Evolutionary conservation across 2,329 filamentous ascomycete species (phyloP), one percentile per base, ranked within the genome.

Genomic region (Verticillium longisporum): DNA sequence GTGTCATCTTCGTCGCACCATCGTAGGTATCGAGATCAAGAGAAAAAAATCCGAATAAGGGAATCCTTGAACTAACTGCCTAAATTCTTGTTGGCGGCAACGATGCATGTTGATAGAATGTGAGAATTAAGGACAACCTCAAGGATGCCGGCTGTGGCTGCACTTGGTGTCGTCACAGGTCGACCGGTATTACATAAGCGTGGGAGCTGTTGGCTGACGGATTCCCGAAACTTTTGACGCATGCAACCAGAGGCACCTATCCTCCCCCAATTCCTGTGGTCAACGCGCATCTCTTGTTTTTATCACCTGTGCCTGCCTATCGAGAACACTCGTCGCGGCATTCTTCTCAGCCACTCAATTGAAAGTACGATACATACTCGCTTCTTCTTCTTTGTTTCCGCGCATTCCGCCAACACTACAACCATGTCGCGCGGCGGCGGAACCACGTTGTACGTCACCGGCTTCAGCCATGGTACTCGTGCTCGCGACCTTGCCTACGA

Each of bases 401-500:
- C 45, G 45, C 45, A 53, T 26, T 13, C 45, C 45, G 45, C n/a
- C 45, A 21, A 26, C 45, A 53, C 45, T 53, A 18, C 62, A 71
- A 79, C 65, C 74, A 97, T 97, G 92, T 97, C 93, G 87, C 91
- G 92, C 75, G 87, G 90, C 76, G 88, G 90, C 77, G 89, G 92
- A 70, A 96, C 91, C 64, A 98, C 94, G 62, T 91, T 98, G 70
- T 98, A 98, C 83, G 94, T 98, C 78, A 97, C 93, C 74, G 95
- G 95, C 85, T 99, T 99, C 80, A 96, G 94, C 86, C 92, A 97
- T 80, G 92, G 94, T 78, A 97, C 94, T 78, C 92, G 95, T 83
- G 92, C 95, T 78, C 92, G 95, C 87, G 93, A 99, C 84, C 91
- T 98, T 78, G 92, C 94, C 83, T 97, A 96, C 90, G 94, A 98